phyloP scores from a whole-genome alignment of 495 filamentous ascomycete genomes.

The Letharia lupina region DNA sequence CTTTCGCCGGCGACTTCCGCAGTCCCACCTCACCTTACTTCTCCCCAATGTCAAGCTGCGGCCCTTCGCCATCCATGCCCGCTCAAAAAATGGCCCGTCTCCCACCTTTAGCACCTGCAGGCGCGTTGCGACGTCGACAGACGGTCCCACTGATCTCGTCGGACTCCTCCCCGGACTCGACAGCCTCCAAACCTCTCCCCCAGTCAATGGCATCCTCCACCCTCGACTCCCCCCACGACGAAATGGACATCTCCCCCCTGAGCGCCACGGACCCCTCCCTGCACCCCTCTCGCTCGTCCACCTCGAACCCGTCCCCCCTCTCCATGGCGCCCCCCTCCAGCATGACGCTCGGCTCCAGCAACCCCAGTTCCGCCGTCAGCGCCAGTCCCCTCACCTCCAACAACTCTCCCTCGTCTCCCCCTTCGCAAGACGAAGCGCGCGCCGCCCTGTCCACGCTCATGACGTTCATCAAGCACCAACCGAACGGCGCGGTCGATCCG shows the following conservation, averaged over 20 bases:
- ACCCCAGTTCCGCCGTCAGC: constrained; percentile 20
- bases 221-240: constrained; percentile 64
- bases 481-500: constrained; percentile 60
- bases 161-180: constrained; percentile 60
- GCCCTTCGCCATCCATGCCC: constrained; percentile 58
- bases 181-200: constrained; percentile 55
- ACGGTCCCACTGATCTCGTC: constrained; percentile 69
- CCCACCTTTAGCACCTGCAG: constrained; percentile 41
- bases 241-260: constrained; percentile 42
- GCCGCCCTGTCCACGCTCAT: constrained; percentile 79
- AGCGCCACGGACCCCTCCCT: constrained; percentile 41
- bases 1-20: constrained; percentile 64
- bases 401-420: constrained; percentile 41
- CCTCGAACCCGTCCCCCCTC: constrained; percentile 35
- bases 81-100: constrained; percentile 53
- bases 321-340: constrained; percentile 44
- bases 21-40: constrained; percentile 86
- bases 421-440: constrained; percentile 83
- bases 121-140: constrained; percentile 76
- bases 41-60: constrained; percentile 59
- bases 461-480: constrained; percentile 72
- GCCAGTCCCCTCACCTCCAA: constrained; percentile 38
- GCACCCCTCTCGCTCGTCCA: constrained; percentile 13
- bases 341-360: constrained; percentile 15
- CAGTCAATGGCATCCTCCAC: constrained; percentile 49